phyloP scores from a whole-genome alignment of 139 green algal genomes.

The Marvania coccoides region DNA sequence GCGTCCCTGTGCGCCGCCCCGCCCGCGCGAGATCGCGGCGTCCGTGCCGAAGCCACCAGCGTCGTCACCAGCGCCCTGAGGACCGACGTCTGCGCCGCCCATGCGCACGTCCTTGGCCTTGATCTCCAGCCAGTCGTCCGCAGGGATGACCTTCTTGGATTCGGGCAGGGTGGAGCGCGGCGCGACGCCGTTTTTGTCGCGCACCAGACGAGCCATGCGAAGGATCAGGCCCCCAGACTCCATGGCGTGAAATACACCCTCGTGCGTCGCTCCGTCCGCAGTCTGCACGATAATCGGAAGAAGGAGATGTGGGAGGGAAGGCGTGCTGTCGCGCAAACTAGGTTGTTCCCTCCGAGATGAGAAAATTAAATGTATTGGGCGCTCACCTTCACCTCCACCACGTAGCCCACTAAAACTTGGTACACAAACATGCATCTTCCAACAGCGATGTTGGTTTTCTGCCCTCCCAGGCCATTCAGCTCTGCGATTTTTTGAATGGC shows the following conservation, averaged over 20 bases:
- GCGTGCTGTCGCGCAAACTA: not conserved
- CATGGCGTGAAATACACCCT: conserved; percentile 61
- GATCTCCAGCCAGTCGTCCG: conserved; percentile 40
- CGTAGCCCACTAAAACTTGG: conserved; percentile 60
- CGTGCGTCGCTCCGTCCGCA: conserved; percentile 45
- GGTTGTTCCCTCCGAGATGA: too few species aligned
- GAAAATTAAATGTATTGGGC: not conserved
- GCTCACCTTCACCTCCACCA: conserved; percentile 58
- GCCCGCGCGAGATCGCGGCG: conserved; percentile 55
- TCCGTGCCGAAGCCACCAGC: conserved; percentile 65
- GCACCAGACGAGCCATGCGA: conserved; percentile 44
- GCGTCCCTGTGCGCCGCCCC: conserved; percentile 49
- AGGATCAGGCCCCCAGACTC: conserved; percentile 38
- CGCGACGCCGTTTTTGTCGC: conserved; percentile 11
- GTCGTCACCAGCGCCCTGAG: conserved; percentile 17
- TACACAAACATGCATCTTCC: conserved; percentile 21
- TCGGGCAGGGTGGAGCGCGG: conserved; percentile 1
- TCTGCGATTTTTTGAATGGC: too few species aligned
- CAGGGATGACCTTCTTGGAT: conserved; percentile 21
- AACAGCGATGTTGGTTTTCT: too few species aligned
- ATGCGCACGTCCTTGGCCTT: conserved; percentile 60
- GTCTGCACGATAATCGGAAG: conserved; percentile 23
- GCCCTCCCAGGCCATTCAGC: too few species aligned
- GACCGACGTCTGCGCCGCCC: conserved; percentile 42
- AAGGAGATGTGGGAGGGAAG: not conserved